phyloP scores from a whole-genome alignment of 352 stramenopile genomes.

The Phytopythium vexans region DNA sequence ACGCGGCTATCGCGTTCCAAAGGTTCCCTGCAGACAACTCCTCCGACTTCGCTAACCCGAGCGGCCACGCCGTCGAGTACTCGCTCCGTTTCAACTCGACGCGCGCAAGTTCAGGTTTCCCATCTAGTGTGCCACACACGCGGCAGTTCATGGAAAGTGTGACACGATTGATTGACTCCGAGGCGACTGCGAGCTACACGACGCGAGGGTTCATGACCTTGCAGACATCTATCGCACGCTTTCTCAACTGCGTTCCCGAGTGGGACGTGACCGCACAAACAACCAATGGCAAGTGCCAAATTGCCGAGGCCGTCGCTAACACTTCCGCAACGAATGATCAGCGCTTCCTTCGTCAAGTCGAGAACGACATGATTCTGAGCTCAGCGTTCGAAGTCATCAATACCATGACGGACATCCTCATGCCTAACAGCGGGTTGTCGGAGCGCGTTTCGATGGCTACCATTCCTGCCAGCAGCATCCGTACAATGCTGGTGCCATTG shows the following conservation, averaged over 20 bases:
- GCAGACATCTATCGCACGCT: slow-evolving; percentile 58
- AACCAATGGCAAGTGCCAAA: slow-evolving; percentile 43
- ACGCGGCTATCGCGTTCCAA: slow-evolving; percentile 61
- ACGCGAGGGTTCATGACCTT: slow-evolving; percentile 70
- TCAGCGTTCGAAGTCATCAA: slow-evolving; percentile 31
- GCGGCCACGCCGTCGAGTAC: slow-evolving; percentile 45
- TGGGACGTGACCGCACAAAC: slow-evolving; percentile 31
- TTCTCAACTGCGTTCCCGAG: slow-evolving; percentile 61
- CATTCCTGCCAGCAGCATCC: slow-evolving; percentile 31
- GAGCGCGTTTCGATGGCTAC: slow-evolving; percentile 16
- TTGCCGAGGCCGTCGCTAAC: slow-evolving; percentile 29
- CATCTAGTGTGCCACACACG: slow-evolving; percentile 45
- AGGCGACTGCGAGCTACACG: slow-evolving; percentile 39
- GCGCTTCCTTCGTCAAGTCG: slow-evolving; percentile 39
- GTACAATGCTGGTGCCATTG: slow-evolving; percentile 37
- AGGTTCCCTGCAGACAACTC: slow-evolving; percentile 27
- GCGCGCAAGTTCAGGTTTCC: slow-evolving; percentile 20
- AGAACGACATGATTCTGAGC: slow-evolving; percentile 52
- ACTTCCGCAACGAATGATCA: slow-evolving; percentile 20
- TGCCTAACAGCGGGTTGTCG: too few species aligned
- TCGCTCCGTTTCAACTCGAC: slow-evolving; percentile 71
- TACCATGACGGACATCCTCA: slow-evolving; percentile 9
- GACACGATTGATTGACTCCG: slow-evolving; percentile 6
- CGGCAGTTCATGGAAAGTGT: slow-evolving; percentile 4
- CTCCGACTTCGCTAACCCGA: slow-evolving; percentile 29